A percentile compares a stretch with the other conserved stretches of the same genome.
Conservation (phyloP, 73 alveolate genomes). For the Paramecium pentaurelia region DNA sequence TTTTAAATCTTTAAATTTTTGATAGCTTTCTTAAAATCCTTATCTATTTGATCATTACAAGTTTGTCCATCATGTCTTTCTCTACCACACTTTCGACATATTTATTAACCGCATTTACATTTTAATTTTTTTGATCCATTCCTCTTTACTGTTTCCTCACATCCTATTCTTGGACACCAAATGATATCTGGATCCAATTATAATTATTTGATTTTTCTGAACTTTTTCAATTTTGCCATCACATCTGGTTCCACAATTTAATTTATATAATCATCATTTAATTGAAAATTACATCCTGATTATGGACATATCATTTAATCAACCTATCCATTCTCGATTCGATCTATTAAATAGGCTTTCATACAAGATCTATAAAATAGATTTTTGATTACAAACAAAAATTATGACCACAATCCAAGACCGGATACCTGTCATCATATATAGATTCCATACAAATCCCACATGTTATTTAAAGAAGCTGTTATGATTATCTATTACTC, state of each 20-base stretch:
- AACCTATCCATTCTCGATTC: slow-evolving; percentile 7
- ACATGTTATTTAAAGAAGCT: background rate
- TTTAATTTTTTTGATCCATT: background rate
- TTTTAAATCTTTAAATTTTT: slow-evolving; percentile 69
- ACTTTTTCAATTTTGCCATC: background rate
- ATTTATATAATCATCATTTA: background rate
- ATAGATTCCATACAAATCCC: background rate
- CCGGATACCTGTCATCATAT: background rate
- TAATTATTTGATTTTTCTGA: background rate
- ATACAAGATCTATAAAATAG: background rate
- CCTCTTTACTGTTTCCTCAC: background rate
- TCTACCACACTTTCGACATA: slow-evolving; percentile 33
- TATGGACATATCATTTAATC: slow-evolving; percentile 53
- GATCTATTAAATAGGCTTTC: background rate
- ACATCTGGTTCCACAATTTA: background rate
- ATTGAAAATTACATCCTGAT: slow-evolving; percentile 8
- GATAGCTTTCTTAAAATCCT: slow-evolving; percentile 66
- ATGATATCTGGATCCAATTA: background rate
- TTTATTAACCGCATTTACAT: background rate
- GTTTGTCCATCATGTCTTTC: slow-evolving; percentile 59
- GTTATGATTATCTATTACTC: background rate
- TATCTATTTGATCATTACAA: slow-evolving; percentile 65
- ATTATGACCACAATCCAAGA: background rate
- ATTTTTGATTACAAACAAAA: background rate
- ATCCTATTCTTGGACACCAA: background rate